phyloP scores from a whole-genome alignment of 257 asterid genomes.

The Oldenlandia corymbosa region DNA sequence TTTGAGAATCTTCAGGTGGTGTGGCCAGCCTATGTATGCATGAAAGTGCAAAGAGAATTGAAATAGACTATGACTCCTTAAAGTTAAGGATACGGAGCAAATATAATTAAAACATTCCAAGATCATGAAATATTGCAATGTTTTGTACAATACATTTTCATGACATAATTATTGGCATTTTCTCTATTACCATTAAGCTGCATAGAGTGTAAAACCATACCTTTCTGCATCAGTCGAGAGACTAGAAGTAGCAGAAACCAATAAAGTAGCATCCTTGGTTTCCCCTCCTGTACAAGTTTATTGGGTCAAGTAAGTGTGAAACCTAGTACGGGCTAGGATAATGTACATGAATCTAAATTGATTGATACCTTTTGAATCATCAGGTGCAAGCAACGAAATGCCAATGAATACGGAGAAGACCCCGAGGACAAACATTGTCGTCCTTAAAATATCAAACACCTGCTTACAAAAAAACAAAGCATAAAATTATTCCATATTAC shows the following conservation, averaged over 20 bases:
- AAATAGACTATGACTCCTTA: too few relatives aligned
- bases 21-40: constrained; percentile 34
- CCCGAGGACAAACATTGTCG: constrained; percentile 90
- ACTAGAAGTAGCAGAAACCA: constrained; percentile 45
- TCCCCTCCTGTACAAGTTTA: constrained; percentile 58
- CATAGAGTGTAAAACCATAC: constrained; percentile 26
- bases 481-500: not conserved
- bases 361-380: constrained; percentile 75
- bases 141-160: not conserved
- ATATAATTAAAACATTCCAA: not conserved
- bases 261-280: constrained; percentile 50
- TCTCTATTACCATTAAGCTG: too few relatives aligned
- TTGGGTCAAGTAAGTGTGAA: constrained; percentile 5
- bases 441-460: constrained; percentile 84
- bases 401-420: constrained; percentile 88
- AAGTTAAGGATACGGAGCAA: too few relatives aligned
- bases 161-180: too few relatives aligned
- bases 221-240: constrained; percentile 60
- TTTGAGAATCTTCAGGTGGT: constrained; percentile 58
- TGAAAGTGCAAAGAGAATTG: not conserved
- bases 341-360: constrained; percentile 5
- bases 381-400: constrained; percentile 94
- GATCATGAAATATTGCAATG: not conserved
- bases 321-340: not conserved
- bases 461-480: constrained; percentile 33